These are phyloP conservation scores for Cyclotella sp. DNA, from an alignment of 108 stramenopile genomes.

Conservation along the genomic window DNA sequence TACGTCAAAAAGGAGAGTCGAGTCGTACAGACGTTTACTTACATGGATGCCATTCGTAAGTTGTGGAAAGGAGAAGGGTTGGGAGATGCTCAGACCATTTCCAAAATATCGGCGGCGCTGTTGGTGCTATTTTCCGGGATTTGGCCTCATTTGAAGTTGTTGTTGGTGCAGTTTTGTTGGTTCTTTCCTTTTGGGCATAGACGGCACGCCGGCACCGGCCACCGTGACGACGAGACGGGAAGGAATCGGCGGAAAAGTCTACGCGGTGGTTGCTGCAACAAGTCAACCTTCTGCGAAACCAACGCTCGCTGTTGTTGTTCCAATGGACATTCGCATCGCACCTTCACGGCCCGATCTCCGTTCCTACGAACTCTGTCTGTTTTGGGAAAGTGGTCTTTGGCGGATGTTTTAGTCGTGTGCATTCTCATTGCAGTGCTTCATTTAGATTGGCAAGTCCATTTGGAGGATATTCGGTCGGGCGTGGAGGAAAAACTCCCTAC, in stretches of 20 bases:
- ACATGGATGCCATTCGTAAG: conserved; percentile 79
- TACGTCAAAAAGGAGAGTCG: conserved; percentile 42
- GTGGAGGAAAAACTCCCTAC: conserved; percentile 66
- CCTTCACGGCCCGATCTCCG: conserved; percentile 51
- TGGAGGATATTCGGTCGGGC: conserved; percentile 62
- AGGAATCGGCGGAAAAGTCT: too few species aligned
- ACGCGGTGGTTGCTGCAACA: too few species aligned
- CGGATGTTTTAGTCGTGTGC: conserved; percentile 86
- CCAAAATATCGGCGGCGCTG: conserved; percentile 69
- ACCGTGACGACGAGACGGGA: too few species aligned
- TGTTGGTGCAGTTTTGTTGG: conserved; percentile 70
- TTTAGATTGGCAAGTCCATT: conserved; percentile 80
- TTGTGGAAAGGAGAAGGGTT: conserved; percentile 78
- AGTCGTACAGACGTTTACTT: conserved; percentile 83
- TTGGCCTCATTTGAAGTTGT: conserved; percentile 86
- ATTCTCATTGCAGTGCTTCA: conserved; percentile 86
- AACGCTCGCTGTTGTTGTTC: conserved; percentile 29
- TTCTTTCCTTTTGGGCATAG: conserved; percentile 48
- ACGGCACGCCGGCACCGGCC: neutral
- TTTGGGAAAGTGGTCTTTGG: conserved; percentile 86
- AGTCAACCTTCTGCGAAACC: too few species aligned
- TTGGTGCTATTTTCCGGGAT: conserved; percentile 76
- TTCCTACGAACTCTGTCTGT: conserved; percentile 66
- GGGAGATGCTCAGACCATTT: conserved; percentile 52
- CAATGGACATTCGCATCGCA: conserved; percentile 21